These are phyloP conservation scores for Metarhizium brunneum DNA, from an alignment of 2,329 filamentous ascomycete species.

Conservation along the genomic window DNA sequence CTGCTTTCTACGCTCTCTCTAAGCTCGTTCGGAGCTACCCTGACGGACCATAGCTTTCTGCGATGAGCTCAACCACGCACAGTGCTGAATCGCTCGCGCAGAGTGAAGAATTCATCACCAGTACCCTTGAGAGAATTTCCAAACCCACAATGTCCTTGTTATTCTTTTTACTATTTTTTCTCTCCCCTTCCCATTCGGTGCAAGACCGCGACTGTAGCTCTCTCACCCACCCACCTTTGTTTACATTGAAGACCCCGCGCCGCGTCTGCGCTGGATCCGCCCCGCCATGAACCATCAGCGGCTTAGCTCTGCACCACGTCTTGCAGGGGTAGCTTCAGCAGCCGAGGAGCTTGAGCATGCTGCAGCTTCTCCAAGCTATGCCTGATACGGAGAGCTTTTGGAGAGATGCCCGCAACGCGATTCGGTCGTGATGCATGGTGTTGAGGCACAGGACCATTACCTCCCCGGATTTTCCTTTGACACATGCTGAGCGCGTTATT, in stretches of 20 bases:
- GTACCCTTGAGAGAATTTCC: no score
- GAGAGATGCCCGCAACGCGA: no score
- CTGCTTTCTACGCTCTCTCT: no score
- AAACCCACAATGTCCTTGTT: neutral
- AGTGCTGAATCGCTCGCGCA: no score
- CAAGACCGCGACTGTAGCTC: constrained; percentile 4
- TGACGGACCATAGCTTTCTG: no score
- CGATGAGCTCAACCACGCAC: no score
- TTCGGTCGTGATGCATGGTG: no score
- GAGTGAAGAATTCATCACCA: no score
- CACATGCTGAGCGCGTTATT: neutral
- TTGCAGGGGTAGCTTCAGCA: neutral
- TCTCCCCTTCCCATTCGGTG: neutral
- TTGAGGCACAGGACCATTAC: no score
- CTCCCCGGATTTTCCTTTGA: no score
- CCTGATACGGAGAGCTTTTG: no score
- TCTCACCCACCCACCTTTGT: constrained; percentile 9
- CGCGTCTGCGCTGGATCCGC: constrained; percentile 2
- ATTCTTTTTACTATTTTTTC: neutral
- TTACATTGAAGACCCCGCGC: constrained; percentile 12
- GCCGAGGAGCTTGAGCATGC: neutral
- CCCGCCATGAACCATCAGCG: neutral
- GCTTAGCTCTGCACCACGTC: neutral
- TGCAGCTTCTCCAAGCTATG: constrained; percentile 24
- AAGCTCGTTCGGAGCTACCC: no score